Evolutionary conservation across 2,329 filamentous ascomycete species (phyloP), one percentile per base, ranked within the genome.

Genomic region (Rhynchosporium graminicola): DNA sequence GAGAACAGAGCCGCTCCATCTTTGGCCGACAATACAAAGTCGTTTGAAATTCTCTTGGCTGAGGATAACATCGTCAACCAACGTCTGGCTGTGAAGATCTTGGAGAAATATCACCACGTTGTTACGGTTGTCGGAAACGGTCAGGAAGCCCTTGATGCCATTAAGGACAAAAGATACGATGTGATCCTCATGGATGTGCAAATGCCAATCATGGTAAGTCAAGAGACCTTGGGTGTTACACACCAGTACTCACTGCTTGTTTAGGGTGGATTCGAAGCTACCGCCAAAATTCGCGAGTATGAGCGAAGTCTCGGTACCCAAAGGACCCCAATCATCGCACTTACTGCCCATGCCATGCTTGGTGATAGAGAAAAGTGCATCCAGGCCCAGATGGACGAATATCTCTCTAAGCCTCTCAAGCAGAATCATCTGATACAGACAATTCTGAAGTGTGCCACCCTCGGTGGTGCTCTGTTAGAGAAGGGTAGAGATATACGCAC

Each of bases 11-110:
- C 94, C 5, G 95, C 93, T 12, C 94, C 94, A 1, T 91, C 92
- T 12, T 87, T 96, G 57, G 92, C 93, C 2, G 94, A 98, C 74
- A 95, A 96, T 75, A 96, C 92, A 12, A 92, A 92, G 74, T 97
- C 93, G 0, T 96, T 98, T 76, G 92, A 97, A 75, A 96, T 99
- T 71, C 80, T 99, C 43, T 82, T 98, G 63, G 95, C 94, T 10
- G 95, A 99, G 77, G 95, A 99, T 78, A 99, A 99, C 74, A 89
- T 92, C 15, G 94, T 99, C 74, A 99, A 99, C 76, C 95, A 99
- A 77, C 88, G 93, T 70, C 81, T 98, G 57, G 95, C 95, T 0
- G 93, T 97, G 71, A 97, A 97, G 81, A 98, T 98, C 69, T 82
- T 99, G 36, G 92, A 97, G 77, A 97, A 97, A 77, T 97, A 97